A percentile compares a stretch with the other conserved stretches of the same genome.
phyloP scores from a whole-genome alignment of 2,329 filamentous ascomycete species.

The Arthrobotrys conoides region DNA sequence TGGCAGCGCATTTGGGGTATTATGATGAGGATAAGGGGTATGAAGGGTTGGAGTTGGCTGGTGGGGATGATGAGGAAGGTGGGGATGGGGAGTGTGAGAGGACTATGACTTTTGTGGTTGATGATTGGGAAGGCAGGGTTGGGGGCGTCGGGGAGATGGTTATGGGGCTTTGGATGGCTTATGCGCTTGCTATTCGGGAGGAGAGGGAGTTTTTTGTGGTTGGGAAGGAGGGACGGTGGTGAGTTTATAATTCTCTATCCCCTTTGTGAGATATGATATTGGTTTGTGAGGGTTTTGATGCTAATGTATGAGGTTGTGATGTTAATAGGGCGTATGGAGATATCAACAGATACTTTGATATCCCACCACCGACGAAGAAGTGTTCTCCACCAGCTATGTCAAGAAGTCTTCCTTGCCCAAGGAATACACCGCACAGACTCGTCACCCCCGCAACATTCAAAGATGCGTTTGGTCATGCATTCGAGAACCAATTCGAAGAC shows the following conservation, averaged over 20 bases:
- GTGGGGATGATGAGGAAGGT: constrained; percentile 3
- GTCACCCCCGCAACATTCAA: constrained; percentile 48
- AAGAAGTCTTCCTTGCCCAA: constrained; percentile 41
- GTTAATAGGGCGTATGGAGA: constrained; percentile 52
- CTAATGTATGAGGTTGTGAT: not conserved
- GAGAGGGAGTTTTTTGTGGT: constrained; percentile 56
- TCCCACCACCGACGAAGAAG: constrained; percentile 40
- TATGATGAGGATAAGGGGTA: constrained; percentile 38
- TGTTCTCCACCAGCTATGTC: constrained; percentile 51
- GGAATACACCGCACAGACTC: constrained; percentile 42
- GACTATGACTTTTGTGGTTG: constrained; percentile 60
- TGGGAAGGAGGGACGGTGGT: constrained; percentile 36
- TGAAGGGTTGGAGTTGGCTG: constrained; percentile 34
- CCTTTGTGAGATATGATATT: too few relatives aligned
- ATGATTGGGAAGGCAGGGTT: constrained; percentile 44
- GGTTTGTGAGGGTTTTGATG: not conserved
- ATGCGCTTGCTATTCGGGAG: constrained; percentile 46
- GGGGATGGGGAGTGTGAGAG: constrained; percentile 37
- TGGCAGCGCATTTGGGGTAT: constrained; percentile 52
- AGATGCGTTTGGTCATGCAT: constrained; percentile 47
- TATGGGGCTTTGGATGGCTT: constrained; percentile 60
- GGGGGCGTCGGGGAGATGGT: constrained; percentile 49
- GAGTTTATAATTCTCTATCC: too few relatives aligned
- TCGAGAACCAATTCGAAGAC: constrained; percentile 56
- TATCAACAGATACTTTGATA: constrained; percentile 49